Base-by-base conservation (phyloP, 352 stramenopile genomes). In the Aphanomyces euteiches region DNA sequence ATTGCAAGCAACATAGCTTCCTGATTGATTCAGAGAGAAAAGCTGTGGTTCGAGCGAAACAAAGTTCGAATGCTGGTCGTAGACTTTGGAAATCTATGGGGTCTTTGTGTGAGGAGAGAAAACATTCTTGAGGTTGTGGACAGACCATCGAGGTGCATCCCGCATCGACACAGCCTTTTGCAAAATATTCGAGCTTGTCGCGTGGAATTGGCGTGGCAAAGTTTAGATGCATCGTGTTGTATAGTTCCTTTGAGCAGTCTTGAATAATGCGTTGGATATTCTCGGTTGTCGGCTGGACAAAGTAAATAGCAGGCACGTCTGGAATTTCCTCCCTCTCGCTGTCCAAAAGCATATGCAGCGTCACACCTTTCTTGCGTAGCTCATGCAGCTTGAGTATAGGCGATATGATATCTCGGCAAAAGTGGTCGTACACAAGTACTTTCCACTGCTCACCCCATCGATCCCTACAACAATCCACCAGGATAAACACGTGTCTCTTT, bases 11-110 rank as follows among this genome's bases (percentile, higher is more conserved):
- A 83, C 79, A 83, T 98, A 99, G 73, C 93, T 98, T 48, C 96
- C 79, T 5, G 81, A 70, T 13, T 98, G 84, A 59, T 98, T 94
- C 15, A 99, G 78, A 39, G 87, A 95, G 75, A 99, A 99, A 10
- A 99, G 78, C 73, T 87, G 83, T 57, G 91, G 84, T 79, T 99
- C 96, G 10, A 99, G 77, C 41, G 95, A 97, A 8, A 98, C 91
- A 75, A 99, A 99, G 79, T 98, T 97, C 13, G 98, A 87, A 79
- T 98, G 98, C 79, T 98, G 91, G 78, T 99, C 97, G 73, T 92
- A 98, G 7, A 99, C 87, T 71, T 96, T 97, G 54, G 92, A 88
- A 76, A 99, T 95, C 70, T 87, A 39, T 39, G 72, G n/a, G 74
- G 17, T 40, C 10, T 50, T 12, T 50, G 2, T 56, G 63, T 28